Percentiles rank a stretch among this genome's conserved stretches.
phyloP scores from a whole-genome alignment of 257 asterid species.

The Linaria vulgaris region DNA sequence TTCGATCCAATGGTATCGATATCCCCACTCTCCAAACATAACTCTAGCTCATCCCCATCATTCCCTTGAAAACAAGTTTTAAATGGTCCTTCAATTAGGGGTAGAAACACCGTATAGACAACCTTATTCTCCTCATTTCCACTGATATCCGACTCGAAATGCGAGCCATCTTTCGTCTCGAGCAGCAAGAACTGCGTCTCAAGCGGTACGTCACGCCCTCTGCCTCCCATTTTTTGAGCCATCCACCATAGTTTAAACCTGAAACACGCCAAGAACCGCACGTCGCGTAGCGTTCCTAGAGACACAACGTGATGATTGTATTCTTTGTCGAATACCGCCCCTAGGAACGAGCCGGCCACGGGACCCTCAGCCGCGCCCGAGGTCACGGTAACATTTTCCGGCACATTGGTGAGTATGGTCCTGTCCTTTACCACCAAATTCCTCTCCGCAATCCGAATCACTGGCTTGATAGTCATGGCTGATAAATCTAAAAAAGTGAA shows the following conservation, averaged over 20 bases:
- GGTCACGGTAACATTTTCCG: slow-evolving; percentile 50
- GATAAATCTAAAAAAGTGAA: neutral
- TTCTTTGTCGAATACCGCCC: slow-evolving; percentile 43
- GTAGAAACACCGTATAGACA: slow-evolving; percentile 63
- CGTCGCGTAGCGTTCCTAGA: slow-evolving; percentile 44
- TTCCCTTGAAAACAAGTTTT: slow-evolving; percentile 80
- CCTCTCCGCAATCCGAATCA: slow-evolving; percentile 38
- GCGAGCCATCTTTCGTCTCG: slow-evolving; percentile 59
- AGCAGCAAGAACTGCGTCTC: slow-evolving; percentile 76
- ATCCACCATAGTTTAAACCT: slow-evolving; percentile 92
- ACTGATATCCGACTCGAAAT: slow-evolving; percentile 35
- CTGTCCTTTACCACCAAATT: slow-evolving; percentile 49
- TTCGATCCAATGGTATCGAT: slow-evolving; percentile 41
- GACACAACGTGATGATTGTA: slow-evolving; percentile 42
- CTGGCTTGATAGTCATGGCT: slow-evolving; percentile 52
- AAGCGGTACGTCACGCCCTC: slow-evolving; percentile 65
- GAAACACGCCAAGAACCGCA: slow-evolving; percentile 72
- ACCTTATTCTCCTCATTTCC: slow-evolving; percentile 37
- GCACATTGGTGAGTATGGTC: slow-evolving; percentile 41
- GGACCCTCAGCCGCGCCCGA: slow-evolving; percentile 48
- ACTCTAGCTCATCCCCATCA: slow-evolving; percentile 57
- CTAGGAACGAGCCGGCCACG: slow-evolving; percentile 42
- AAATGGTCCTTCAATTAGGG: slow-evolving; percentile 69
- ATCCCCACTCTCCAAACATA: slow-evolving; percentile 82
- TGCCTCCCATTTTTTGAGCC: slow-evolving; percentile 86